Evolutionary conservation across 2,329 filamentous ascomycete species (phyloP).

Genomic region (Exutisphaerella laricina): DNA sequence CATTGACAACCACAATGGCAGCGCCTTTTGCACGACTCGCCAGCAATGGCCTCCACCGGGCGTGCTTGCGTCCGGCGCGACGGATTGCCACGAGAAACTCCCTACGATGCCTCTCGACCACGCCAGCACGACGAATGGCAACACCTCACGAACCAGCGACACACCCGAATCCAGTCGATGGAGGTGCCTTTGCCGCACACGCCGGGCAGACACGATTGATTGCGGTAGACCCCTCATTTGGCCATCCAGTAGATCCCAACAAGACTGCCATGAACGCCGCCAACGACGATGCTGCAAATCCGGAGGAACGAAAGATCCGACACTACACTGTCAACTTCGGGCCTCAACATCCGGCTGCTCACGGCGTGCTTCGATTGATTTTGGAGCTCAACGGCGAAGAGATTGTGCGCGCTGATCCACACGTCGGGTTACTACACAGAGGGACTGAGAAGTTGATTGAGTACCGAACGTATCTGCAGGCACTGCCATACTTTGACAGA

Average conservation of each 20-base stretch:
- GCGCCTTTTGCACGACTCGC: constrained; percentile 66
- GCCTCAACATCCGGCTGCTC: constrained; percentile 95
- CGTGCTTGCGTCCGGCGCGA: constrained; percentile 20
- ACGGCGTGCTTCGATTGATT: constrained; percentile 96
- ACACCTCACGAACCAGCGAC: constrained; percentile 40
- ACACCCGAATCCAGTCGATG: constrained; percentile 12
- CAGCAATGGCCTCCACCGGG: constrained; percentile 56
- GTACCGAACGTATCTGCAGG: constrained; percentile 99
- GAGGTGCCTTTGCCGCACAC: constrained; percentile 32
- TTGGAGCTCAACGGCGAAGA: constrained; percentile 97
- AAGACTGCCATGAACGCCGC: constrained; percentile 42
- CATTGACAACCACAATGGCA: constrained; percentile 53
- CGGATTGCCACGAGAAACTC: constrained; percentile 29
- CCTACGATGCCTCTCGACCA: constrained; percentile 61
- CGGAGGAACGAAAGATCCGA: constrained; percentile 75
- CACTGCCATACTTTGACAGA: constrained; percentile 96
- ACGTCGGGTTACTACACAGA: constrained; percentile 91
- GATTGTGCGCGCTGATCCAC: constrained; percentile 92
- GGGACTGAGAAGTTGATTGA: constrained; percentile 99
- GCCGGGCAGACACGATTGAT: constrained; percentile 57
- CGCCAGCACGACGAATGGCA: constrained; percentile 58
- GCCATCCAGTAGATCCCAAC: constrained; percentile 41
- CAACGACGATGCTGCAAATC: constrained; percentile 41
- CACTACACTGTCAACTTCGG: constrained; percentile 99
- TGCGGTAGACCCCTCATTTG: constrained; percentile 61